phyloP scores from a whole-genome alignment of 495 filamentous ascomycete genomes.

The Bacidia gigantensis region DNA sequence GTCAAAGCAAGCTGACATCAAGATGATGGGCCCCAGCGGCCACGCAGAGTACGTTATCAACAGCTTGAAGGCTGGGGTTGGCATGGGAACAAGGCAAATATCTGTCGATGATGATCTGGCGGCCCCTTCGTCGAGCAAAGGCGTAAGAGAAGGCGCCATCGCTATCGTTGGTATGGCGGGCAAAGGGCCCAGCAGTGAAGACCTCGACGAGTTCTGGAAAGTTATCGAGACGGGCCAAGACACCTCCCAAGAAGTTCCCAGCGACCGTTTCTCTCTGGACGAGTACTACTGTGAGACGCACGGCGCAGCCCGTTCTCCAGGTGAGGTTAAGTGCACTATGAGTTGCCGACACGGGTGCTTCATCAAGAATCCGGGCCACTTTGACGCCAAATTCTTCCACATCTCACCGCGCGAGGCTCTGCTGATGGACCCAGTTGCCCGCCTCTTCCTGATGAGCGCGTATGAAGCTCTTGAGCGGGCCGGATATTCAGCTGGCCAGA shows the following conservation, averaged over 20 bases:
- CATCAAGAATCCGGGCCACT: conserved; percentile 24
- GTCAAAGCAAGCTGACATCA: not conserved
- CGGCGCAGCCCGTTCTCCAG: conserved; percentile 20
- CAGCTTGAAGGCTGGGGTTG: not conserved
- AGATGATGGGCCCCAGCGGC: not conserved
- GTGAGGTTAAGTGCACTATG: conserved; percentile 50
- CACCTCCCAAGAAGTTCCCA: conserved; percentile 33
- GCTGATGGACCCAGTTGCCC: conserved; percentile 25
- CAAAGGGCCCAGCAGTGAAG: conserved; percentile 13
- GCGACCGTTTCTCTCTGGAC: conserved; percentile 31
- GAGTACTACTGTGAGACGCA: conserved; percentile 30
- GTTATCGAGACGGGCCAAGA: conserved; percentile 5
- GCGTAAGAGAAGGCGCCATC: not conserved
- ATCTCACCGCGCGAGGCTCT: conserved; percentile 30
- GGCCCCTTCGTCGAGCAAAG: too few relatives aligned
- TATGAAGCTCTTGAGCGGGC: conserved; percentile 29
- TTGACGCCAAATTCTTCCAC: conserved; percentile 28
- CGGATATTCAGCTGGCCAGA: conserved; percentile 20
- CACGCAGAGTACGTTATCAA: not conserved
- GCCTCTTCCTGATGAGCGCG: conserved; percentile 20
- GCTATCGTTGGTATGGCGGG: conserved; percentile 20
- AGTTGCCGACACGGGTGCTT: conserved; percentile 45
- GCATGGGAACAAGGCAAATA: too few relatives aligned
- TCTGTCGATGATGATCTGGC: not conserved
- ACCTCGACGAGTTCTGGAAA: conserved; percentile 12